Base-by-base conservation (phyloP, 495 filamentous ascomycete species). In the Daldinia childiae region DNA sequence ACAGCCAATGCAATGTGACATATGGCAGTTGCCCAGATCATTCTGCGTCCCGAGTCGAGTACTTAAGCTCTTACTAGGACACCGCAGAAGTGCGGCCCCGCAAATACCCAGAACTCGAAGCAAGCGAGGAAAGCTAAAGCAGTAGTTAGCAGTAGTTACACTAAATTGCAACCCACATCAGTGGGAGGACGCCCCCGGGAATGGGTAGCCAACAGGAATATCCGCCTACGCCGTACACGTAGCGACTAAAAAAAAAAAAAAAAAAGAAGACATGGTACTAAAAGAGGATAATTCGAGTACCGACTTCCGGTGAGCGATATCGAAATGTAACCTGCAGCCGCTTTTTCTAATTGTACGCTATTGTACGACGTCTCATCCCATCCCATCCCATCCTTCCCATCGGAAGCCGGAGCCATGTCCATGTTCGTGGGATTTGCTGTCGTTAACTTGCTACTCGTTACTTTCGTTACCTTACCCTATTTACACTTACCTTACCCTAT, bases 401-500 rank as follows among this genome's bases (percentile, higher is more conserved):
- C 69, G 69, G 69, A 69, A 58, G 62, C 65, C 61, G 66, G 62
- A 69, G 50, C 43, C 54, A 66, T 17, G 24, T 62, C 51, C 19
- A 58, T 24, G 24, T 66, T 73, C 71, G 66, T 73, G 71, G 66
- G 66, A 69, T 73, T 51, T 66, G 71, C 66, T 69, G 71, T 73
- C 71, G 71, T 62, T 62, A 39, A 24, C 56, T 51, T 12, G 34
- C 56, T 9, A 9, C 29, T 26, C 32, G 19, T 19, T 24, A 21
- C 36, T 27, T 41, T 30, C 30, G 6, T 36, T 36, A 30, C 52
- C 26, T 30, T 29, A 36, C 2, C 32, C 3, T 12, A 36, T 14
- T 36, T 36, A 36, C 34, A 50, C 43, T 15, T 36, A 62, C 30
- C 34, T 6, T 12, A 12, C 21, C 48, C 6, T 26, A 27, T 29